Conservation (phyloP, 805 yeast genomes). For the Ogataea parapolymorpha region DNA sequence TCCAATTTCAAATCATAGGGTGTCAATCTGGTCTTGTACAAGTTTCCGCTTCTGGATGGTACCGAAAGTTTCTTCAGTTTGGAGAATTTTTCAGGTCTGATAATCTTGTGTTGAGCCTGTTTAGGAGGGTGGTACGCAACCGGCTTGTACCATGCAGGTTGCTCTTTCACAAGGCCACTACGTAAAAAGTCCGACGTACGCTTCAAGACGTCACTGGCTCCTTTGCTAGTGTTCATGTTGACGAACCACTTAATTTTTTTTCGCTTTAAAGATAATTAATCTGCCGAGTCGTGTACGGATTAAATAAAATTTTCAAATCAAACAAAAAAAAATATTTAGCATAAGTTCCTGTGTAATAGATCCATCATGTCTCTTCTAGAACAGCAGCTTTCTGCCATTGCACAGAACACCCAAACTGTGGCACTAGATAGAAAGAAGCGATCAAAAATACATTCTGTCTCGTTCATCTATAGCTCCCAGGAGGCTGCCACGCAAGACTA, state of each 20-base stretch:
- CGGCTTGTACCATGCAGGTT: constrained; percentile 89
- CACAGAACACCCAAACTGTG: constrained; percentile 60
- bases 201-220: constrained; percentile 73
- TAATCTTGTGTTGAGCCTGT: constrained; percentile 50
- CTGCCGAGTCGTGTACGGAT: constrained; percentile 1
- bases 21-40: constrained; percentile 47
- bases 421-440: constrained; percentile 84
- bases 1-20: constrained; percentile 36
- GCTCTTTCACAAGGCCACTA: constrained; percentile 62
- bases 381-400: constrained; percentile 73
- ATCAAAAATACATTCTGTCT: constrained; percentile 82
- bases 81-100: constrained; percentile 30
- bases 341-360: not conserved
- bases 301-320: constrained; percentile 11
- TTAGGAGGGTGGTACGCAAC: constrained; percentile 82
- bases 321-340: constrained; percentile 1
- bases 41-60: constrained; percentile 17
- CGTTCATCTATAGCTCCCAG: constrained; percentile 80
- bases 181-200: constrained; percentile 74
- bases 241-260: constrained; percentile 2
- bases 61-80: constrained; percentile 22
- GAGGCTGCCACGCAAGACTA: constrained; percentile 94
- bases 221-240: constrained; percentile 67
- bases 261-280: not conserved
- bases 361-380: constrained; percentile 52